Evolutionary conservation across 306 rosid genomes (phyloP).

Genomic region (Vigna radiata): DNA sequence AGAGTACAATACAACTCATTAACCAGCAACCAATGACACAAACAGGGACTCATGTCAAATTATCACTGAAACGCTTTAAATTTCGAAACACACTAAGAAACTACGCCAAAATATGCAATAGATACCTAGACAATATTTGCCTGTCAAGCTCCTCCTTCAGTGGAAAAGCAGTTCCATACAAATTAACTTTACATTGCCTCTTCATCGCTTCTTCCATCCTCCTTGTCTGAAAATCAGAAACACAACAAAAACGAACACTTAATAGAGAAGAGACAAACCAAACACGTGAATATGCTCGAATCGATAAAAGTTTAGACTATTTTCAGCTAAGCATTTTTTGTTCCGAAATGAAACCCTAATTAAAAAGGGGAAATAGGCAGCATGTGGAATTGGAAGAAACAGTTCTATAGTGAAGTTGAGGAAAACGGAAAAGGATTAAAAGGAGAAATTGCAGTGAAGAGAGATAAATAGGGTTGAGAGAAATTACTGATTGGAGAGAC

Average conservation of each 20-base stretch:
- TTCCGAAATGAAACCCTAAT: slow-evolving; percentile 33
- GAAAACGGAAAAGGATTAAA: not conserved
- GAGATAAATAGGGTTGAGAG: slow-evolving; percentile 9
- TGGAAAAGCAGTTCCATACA: slow-evolving; percentile 88
- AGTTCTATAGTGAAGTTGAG: not conserved
- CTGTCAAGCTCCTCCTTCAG: slow-evolving; percentile 82
- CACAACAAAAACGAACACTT: not conserved
- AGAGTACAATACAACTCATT: not conserved
- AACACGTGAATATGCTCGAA: not conserved
- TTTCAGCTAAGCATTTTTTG: not conserved
- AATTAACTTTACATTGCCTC: slow-evolving; percentile 66
- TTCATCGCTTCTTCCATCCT: slow-evolving; percentile 64
- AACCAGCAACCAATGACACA: not conserved
- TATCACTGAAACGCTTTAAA: not conserved
- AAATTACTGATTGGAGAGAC: slow-evolving; percentile 68
- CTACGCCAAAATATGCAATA: not conserved
- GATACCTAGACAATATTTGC: slow-evolving; percentile 82
- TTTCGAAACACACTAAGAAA: not conserved
- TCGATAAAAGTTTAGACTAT: not conserved
- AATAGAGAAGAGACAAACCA: not conserved
- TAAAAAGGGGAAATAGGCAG: not conserved
- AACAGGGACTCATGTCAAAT: not conserved
- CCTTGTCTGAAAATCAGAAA: slow-evolving; percentile 52
- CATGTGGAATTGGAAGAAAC: not conserved
- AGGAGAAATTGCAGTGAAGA: slow-evolving; percentile 5